Evolutionary conservation across 2,329 filamentous ascomycete genomes (phyloP), one percentile per base, ranked within the genome.

Genomic region (Elsinoe australis): DNA sequence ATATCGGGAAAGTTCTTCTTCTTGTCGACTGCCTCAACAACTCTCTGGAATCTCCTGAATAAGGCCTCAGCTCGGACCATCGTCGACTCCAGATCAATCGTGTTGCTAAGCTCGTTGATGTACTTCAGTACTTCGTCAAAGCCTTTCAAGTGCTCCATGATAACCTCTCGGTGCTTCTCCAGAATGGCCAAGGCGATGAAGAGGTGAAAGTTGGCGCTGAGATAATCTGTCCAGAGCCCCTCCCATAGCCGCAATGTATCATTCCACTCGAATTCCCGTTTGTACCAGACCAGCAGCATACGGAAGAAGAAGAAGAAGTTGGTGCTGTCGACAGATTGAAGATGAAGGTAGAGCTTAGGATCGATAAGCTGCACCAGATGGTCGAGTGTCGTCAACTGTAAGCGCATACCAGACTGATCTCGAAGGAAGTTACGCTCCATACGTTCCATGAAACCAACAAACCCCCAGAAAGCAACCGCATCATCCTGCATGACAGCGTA

Each of bases 241-340:
- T 98, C 92, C 92, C 92, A 98, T 3, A 98, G 71, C 14, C 85
- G 78, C 26, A 96, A 70, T 8, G 95, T 80, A 60, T 96, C 88
- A 39, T 76, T 65, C 87, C 90, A 98, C 56, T 80, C 77, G 59
- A 98, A 98, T 66, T 98, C 92, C 39, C 92, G 83, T 72, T 98
- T 98, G 67, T 92, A 98, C 92, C 92, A 98, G 7, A 98, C 92
- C 1, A 98, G 74, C 26, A 98, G 74, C 92, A 96, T 96, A 52
- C 92, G 85, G 78, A 96, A 98, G 73, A 98, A 96, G 72, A 98
- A 98, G 69, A 98, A 98, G 67, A 98, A 98, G 65, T 98, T 98
- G 18, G 92, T 98, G 60, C 85, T 94, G 59, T 98, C 94, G 15
- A 89, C 86, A 12, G 78, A 82, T 64, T 94, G 80, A 0, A 98